Percentiles rank a stretch among this genome's conserved stretches.
Conservation (phyloP, 169 alveolate species). For the Cryptosporidium ryanae region DNA sequence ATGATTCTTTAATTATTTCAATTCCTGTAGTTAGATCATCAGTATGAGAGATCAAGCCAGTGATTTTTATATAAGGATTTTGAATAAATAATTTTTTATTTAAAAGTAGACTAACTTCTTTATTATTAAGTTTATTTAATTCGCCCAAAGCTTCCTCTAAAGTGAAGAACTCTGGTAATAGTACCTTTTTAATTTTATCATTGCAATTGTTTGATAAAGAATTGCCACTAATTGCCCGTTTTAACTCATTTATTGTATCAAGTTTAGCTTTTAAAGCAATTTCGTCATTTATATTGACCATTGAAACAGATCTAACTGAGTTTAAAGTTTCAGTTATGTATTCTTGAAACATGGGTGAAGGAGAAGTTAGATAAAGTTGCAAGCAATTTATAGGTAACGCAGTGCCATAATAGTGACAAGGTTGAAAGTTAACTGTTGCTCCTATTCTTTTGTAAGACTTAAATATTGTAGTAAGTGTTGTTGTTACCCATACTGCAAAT, state of each 20-base stretch:
- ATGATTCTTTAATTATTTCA: conserved; percentile 31
- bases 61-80: conserved; percentile 34
- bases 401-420: conserved; percentile 61
- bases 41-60: conserved; percentile 55
- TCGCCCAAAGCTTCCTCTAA: conserved; percentile 1
- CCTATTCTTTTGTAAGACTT: conserved; percentile 49
- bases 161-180: conserved; percentile 35
- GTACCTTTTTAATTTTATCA: conserved; percentile 29
- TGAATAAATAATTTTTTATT: conserved; percentile 29
- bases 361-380: conserved; percentile 32
- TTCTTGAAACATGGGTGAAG: conserved; percentile 68
- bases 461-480: conserved; percentile 6
- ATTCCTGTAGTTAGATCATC: conserved; percentile 15
- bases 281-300: conserved; percentile 33
- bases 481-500: conserved; percentile 48
- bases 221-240: not conserved
- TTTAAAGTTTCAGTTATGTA: conserved; percentile 18
- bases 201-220: conserved; percentile 19
- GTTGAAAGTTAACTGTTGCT: conserved; percentile 56
- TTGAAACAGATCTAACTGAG: conserved; percentile 19
- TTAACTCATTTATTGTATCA: conserved; percentile 28
- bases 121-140: not conserved
- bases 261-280: conserved; percentile 10
- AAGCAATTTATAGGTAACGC: conserved; percentile 48
- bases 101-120: conserved; percentile 19